Conservation (phyloP, 1,284 basidiomycete species). For the Papiliotrema fonsecae region DNA sequence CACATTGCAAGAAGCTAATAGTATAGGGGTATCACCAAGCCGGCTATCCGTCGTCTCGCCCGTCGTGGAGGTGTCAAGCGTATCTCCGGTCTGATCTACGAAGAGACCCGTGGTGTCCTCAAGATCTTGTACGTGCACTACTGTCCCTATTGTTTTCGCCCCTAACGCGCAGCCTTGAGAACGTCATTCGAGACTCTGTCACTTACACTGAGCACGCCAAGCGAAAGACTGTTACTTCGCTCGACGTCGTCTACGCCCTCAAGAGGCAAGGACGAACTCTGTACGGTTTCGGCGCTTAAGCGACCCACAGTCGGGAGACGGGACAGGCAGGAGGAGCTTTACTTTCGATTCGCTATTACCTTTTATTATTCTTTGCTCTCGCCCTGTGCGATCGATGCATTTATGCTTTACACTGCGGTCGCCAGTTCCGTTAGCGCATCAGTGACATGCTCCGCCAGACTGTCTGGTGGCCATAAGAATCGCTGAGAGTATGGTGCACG, state of each 20-base stretch:
- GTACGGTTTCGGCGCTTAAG: constrained; percentile 72
- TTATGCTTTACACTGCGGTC: too few relatives aligned
- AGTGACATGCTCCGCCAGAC: too few relatives aligned
- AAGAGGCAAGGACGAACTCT: constrained; percentile 86
- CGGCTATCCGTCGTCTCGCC: constrained; percentile 86
- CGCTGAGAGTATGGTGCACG: too few relatives aligned
- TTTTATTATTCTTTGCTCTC: background rate
- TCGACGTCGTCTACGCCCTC: constrained; percentile 76
- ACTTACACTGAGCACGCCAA: constrained; percentile 93
- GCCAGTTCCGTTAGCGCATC: too few relatives aligned
- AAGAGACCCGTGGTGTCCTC: constrained; percentile 82
- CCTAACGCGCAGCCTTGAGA: constrained; percentile 33
- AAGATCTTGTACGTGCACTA: constrained; percentile 57
- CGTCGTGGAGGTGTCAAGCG: constrained; percentile 94
- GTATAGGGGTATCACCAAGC: constrained; percentile 69
- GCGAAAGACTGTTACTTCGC: constrained; percentile 82
- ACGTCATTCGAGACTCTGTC: constrained; percentile 80
- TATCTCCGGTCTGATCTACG: constrained; percentile 88
- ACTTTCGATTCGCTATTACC: background rate
- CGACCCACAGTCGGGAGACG: background rate
- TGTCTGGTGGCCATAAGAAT: too few relatives aligned
- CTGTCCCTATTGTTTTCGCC: background rate
- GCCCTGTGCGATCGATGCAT: background rate
- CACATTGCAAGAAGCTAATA: constrained; percentile 4
- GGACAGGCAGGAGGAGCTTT: background rate